Evolutionary conservation across 768 basidiomycete genomes (phyloP), one percentile per base, ranked within the genome.

Genomic region (Russula compacta): DNA sequence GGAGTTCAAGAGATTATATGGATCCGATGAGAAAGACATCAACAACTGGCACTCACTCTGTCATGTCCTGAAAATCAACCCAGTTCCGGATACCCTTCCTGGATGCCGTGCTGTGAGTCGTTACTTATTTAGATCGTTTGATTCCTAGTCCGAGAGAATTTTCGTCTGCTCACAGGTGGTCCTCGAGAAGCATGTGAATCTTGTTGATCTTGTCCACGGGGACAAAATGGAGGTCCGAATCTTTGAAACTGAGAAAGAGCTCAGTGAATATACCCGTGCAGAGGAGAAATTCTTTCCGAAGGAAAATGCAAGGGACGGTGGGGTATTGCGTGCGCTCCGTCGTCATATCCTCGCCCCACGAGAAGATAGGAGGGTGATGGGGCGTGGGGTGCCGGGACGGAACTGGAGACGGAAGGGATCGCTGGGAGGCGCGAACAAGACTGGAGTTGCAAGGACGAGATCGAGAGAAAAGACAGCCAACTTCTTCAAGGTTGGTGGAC

Each of bases 121-220:
- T 15, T 24, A 2, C 4, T 46, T 14, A 17, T 44, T 33, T 19
- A 19, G 42, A 48, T 7, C 53, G n/a, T n/a, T 21, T 38, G 11
- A 17, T 33, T 9, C 33, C 15, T 43, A 33, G 57, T 3, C 12
- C 44, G 53, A 56, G 49, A 19, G n/a, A n/a, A n/a, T 58, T 0
- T 24, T 48, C 32, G 6, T 35, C 19, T 19, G 6, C 8, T 24
- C 14, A n/a, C 24, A 58, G 52, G 61, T n/a, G 4, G 56, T 58
- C 32, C n/a, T 9, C 19, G 17, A 12, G 38, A 58, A 58, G 21
- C 51, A 71, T 12, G 68, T 76, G 48, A 73, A 76, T 46, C 65
- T 74, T 4, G 65, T 72, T 24, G 71, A 75, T 49, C 67, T 76
- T 42, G 47, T 74, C 19, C 61, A 72, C 19, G 56, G 66, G 0